These are phyloP conservation scores for Pezicula carpinea DNA, from an alignment of 2,329 filamentous ascomycete genomes.

Conservation along the genomic window DNA sequence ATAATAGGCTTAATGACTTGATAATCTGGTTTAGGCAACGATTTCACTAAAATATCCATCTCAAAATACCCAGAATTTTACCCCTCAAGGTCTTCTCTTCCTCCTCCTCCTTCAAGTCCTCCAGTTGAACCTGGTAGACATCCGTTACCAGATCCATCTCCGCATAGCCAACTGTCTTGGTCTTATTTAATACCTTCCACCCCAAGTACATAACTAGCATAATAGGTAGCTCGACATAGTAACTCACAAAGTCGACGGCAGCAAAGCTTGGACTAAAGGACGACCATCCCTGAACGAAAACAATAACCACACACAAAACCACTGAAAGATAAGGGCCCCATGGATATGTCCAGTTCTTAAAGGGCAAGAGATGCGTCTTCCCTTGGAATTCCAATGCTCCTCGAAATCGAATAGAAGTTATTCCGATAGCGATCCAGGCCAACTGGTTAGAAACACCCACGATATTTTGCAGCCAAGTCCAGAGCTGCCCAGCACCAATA, in stretches of 20 bases:
- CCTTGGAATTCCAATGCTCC: slow-evolving; percentile 50
- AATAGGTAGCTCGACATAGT: slow-evolving; percentile 58
- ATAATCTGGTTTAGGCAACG: no score
- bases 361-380: slow-evolving; percentile 58
- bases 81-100: slow-evolving; percentile 20
- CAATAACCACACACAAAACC: slow-evolving; percentile 52
- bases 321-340: slow-evolving; percentile 54
- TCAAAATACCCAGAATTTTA: no score
- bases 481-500: slow-evolving; percentile 60
- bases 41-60: no score
- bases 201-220: slow-evolving; percentile 50
- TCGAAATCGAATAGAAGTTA: slow-evolving; percentile 63
- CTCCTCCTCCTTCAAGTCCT: slow-evolving; percentile 21
- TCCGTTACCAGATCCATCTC: slow-evolving; percentile 49
- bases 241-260: slow-evolving; percentile 57
- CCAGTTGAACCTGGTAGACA: slow-evolving; percentile 31
- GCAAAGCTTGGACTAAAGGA: slow-evolving; percentile 60
- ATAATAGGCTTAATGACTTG: no score
- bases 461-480: slow-evolving; percentile 64
- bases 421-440: slow-evolving; percentile 60
- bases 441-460: slow-evolving; percentile 65
- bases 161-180: slow-evolving; percentile 37
- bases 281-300: slow-evolving; percentile 60
- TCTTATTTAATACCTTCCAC: slow-evolving; percentile 49
- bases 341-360: slow-evolving; percentile 64